Conservation (phyloP, 257 asterid species). For the Solanum lycopersicoides region DNA sequence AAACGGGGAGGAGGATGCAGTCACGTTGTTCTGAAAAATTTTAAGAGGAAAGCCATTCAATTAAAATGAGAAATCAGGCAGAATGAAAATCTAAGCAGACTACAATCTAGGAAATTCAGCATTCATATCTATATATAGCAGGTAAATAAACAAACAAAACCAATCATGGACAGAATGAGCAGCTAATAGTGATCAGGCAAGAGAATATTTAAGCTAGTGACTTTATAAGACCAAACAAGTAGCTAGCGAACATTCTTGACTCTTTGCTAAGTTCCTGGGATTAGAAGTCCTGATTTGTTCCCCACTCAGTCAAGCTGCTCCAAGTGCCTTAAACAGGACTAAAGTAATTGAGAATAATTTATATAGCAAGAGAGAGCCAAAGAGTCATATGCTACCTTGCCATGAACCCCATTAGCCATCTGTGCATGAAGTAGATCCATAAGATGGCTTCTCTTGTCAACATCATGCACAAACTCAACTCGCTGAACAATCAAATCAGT, state of each 20-base stretch:
- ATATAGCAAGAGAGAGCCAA: neutral
- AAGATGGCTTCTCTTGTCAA: conserved; percentile 76
- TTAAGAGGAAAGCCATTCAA: neutral
- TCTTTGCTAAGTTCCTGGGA: neutral
- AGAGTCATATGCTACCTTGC: conserved; percentile 32
- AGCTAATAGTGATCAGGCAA: neutral
- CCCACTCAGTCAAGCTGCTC: neutral
- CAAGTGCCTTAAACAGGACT: neutral
- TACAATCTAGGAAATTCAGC: neutral
- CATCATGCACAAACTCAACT: conserved; percentile 67
- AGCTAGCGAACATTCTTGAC: neutral
- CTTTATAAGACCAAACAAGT: neutral
- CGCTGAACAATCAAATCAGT: conserved; percentile 77
- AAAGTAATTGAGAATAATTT: neutral
- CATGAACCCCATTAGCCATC: conserved; percentile 43
- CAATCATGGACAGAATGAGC: neutral
- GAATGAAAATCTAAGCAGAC: neutral
- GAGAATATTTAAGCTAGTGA: neutral
- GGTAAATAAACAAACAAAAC: neutral
- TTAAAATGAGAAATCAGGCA: neutral
- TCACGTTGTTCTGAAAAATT: neutral
- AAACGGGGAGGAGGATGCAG: neutral
- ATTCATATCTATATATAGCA: neutral
- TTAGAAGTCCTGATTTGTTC: neutral
- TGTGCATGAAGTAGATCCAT: conserved; percentile 89